phyloP scores from a whole-genome alignment of 179 eudicot species.

The Dionaea muscipula region DNA sequence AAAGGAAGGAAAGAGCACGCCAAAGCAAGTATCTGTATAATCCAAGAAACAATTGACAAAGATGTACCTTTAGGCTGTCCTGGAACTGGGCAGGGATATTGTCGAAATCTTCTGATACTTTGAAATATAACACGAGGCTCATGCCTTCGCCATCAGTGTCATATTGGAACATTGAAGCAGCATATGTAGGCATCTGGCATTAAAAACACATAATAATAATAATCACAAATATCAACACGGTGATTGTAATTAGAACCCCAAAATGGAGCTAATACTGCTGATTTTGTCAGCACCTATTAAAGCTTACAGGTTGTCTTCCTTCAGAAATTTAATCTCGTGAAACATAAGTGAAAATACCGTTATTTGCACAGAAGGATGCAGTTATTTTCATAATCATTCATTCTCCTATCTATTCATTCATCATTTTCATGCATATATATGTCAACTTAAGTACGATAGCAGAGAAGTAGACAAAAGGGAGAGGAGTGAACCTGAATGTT shows the following conservation, averaged over 20 bases:
- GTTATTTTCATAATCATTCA: too few species aligned
- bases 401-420: too few species aligned
- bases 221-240: background rate
- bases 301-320: too few species aligned
- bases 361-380: too few species aligned
- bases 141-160: conserved; percentile 31
- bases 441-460: too few species aligned
- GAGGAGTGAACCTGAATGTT: conserved; percentile 55
- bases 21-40: background rate
- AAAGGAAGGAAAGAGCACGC: too few species aligned
- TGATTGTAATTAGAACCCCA: too few species aligned
- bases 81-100: conserved; percentile 20
- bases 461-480: background rate
- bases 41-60: background rate
- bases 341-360: too few species aligned
- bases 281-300: too few species aligned
- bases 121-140: conserved; percentile 27
- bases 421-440: too few species aligned
- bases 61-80: conserved; percentile 22
- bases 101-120: conserved; percentile 20
- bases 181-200: conserved; percentile 26
- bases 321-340: too few species aligned
- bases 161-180: conserved; percentile 27
- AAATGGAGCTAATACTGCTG: too few species aligned
- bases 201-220: background rate